Conservation (phyloP, 2,329 filamentous ascomycete genomes). For the Lecanicillium sp. region DNA sequence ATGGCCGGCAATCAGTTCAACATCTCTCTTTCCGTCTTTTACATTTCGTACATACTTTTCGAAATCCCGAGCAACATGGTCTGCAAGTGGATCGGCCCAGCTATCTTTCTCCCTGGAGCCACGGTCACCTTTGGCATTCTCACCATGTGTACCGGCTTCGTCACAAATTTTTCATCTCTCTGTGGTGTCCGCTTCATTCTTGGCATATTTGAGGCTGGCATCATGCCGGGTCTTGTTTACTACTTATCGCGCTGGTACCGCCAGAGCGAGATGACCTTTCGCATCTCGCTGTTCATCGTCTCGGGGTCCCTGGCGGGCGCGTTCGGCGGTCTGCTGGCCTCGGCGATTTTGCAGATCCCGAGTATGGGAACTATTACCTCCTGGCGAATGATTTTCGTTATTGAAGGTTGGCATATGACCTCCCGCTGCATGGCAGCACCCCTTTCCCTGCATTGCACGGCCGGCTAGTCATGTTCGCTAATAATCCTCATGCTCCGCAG, state of each 20-base stretch:
- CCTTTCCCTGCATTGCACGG: too few relatives aligned
- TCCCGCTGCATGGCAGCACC: too few relatives aligned
- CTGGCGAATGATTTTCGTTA: constrained; percentile 67
- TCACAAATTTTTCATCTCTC: constrained; percentile 39
- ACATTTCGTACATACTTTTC: constrained; percentile 59
- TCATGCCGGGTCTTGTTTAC: constrained; percentile 61
- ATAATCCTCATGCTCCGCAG: background rate
- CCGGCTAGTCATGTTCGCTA: too few relatives aligned
- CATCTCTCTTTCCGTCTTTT: constrained; percentile 53
- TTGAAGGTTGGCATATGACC: constrained; percentile 42
- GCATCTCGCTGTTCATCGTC: constrained; percentile 58
- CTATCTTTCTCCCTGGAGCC: constrained; percentile 57
- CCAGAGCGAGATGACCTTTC: constrained; percentile 55
- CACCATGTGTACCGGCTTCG: constrained; percentile 57
- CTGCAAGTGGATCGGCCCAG: constrained; percentile 60
- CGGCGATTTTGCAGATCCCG: constrained; percentile 54
- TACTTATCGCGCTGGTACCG: constrained; percentile 60
- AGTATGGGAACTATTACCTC: constrained; percentile 47
- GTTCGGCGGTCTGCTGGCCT: constrained; percentile 59
- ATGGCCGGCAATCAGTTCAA: constrained; percentile 57
- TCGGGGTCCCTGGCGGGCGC: constrained; percentile 61
- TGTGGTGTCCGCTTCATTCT: constrained; percentile 55
- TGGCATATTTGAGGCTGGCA: constrained; percentile 57
- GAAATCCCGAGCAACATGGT: constrained; percentile 57
- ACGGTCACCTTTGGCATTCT: constrained; percentile 52